These are phyloP conservation scores for Capsicum pubescens DNA, from an alignment of 257 asterid species.

Conservation along the genomic window DNA sequence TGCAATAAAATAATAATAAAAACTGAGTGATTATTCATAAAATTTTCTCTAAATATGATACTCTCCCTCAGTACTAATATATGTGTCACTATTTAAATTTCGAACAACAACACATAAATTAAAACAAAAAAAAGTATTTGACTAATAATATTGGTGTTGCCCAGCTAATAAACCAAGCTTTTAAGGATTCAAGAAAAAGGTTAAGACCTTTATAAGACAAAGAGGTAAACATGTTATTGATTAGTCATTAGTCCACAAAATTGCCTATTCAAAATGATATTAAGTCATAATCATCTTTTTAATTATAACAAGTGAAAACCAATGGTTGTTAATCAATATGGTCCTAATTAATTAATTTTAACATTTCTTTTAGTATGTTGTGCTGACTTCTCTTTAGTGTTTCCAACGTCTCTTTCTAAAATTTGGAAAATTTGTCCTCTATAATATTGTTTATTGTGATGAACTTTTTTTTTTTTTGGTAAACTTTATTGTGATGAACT, in stretches of 20 bases:
- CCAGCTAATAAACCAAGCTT: background rate
- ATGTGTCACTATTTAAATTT: background rate
- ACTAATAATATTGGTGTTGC: background rate
- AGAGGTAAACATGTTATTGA: background rate
- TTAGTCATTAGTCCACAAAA: background rate
- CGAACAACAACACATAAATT: background rate
- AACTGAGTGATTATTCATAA: too few species aligned
- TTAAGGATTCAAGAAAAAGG: background rate
- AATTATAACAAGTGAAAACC: background rate
- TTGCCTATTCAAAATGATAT: background rate
- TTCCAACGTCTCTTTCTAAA: background rate
- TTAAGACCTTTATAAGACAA: background rate
- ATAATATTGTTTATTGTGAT: background rate
- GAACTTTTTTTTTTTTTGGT: background rate
- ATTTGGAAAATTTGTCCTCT: background rate
- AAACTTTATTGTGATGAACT: background rate
- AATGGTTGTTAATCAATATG: background rate
- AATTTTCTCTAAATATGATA: too few species aligned
- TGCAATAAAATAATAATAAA: too few species aligned
- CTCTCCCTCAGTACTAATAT: too few species aligned
- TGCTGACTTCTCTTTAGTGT: background rate
- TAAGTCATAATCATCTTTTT: background rate
- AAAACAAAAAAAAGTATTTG: background rate
- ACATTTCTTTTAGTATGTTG: background rate
- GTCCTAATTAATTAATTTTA: constrained; percentile 6